Percentiles rank a stretch among this genome's conserved stretches.
Conservation (phyloP, 1,284 basidiomycete genomes). For the Ganoderma lucidum region DNA sequence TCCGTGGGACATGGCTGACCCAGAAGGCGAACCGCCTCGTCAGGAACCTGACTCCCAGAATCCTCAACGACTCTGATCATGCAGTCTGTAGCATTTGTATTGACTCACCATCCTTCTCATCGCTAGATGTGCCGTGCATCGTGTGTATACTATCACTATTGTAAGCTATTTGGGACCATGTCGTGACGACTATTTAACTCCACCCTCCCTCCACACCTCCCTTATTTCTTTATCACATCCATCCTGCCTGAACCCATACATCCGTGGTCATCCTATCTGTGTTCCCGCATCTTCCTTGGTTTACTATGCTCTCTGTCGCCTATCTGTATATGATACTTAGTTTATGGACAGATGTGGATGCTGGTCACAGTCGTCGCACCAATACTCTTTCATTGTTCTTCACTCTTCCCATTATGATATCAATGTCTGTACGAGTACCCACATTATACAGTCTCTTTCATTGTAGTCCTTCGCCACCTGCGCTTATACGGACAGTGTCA, state of each 20-base stretch:
- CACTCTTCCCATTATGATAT: neutral
- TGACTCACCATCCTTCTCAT: neutral
- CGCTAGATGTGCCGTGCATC: slow-evolving; percentile 5
- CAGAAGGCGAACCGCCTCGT: neutral
- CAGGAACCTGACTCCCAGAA: neutral
- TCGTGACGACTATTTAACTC: slow-evolving; percentile 6
- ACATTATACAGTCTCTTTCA: slow-evolving; percentile 7
- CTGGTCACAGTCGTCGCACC: slow-evolving; percentile 1
- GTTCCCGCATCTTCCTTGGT: neutral
- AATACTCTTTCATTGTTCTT: neutral
- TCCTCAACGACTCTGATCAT: neutral
- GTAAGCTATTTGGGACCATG: slow-evolving; percentile 8
- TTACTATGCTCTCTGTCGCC: slow-evolving; percentile 1
- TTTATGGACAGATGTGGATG: slow-evolving; percentile 7
- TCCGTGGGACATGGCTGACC: slow-evolving; percentile 64
- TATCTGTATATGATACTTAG: slow-evolving; percentile 3
- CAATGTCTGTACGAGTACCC: slow-evolving; percentile 7
- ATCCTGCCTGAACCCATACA: neutral
- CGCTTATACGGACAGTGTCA: neutral
- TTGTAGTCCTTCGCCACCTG: neutral
- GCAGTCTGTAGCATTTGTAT: slow-evolving; percentile 6
- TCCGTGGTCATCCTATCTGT: neutral
- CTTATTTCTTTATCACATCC: neutral
- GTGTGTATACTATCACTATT: slow-evolving; percentile 8
- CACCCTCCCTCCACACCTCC: neutral